Evolutionary conservation across 2,329 filamentous ascomycete genomes (phyloP).

Genomic region (Boeremia lycopersici): DNA sequence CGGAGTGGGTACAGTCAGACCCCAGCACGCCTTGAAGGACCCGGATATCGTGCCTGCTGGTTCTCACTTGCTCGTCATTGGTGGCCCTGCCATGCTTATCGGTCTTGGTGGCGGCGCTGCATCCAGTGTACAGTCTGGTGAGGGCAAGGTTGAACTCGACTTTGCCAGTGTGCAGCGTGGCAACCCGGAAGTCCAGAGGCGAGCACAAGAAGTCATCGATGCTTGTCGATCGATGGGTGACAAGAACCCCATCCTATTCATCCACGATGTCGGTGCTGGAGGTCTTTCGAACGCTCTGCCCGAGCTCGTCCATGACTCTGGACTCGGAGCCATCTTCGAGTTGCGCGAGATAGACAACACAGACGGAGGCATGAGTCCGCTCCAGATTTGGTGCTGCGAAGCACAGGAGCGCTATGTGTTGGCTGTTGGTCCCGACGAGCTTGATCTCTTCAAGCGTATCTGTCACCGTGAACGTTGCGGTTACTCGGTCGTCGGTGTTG

Average conservation of each 20-base stretch:
- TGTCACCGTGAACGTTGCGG: constrained; percentile 83
- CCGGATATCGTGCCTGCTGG: constrained; percentile 79
- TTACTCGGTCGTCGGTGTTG: constrained; percentile 87
- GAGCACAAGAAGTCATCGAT: constrained; percentile 98
- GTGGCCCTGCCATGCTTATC: constrained; percentile 96
- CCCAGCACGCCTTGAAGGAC: constrained; percentile 87
- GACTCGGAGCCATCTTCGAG: constrained; percentile 89
- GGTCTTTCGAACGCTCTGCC: constrained; percentile 84
- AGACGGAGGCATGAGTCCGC: constrained; percentile 88
- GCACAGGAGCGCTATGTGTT: constrained; percentile 96
- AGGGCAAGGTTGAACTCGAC: constrained; percentile 89
- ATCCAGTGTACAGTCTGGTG: constrained; percentile 85
- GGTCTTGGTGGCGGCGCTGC: constrained; percentile 94
- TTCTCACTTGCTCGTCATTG: constrained; percentile 90
- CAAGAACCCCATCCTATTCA: constrained; percentile 91
- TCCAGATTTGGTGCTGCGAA: constrained; percentile 98
- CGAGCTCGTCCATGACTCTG: constrained; percentile 89
- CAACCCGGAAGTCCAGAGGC: constrained; percentile 93
- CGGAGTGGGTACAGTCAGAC: constrained; percentile 88
- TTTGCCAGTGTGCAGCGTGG: constrained; percentile 97
- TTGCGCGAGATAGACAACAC: constrained; percentile 91
- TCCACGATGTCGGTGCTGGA: constrained; percentile 96
- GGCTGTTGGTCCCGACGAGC: constrained; percentile 77
- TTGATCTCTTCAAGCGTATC: constrained; percentile 75
- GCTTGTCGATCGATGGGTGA: constrained; percentile 83